A percentile compares a stretch with the other conserved stretches of the same genome.
These are phyloP conservation scores for Xanthoceras sorbifolium DNA, from an alignment of 345 rosid genomes.

Conservation along the genomic window DNA sequence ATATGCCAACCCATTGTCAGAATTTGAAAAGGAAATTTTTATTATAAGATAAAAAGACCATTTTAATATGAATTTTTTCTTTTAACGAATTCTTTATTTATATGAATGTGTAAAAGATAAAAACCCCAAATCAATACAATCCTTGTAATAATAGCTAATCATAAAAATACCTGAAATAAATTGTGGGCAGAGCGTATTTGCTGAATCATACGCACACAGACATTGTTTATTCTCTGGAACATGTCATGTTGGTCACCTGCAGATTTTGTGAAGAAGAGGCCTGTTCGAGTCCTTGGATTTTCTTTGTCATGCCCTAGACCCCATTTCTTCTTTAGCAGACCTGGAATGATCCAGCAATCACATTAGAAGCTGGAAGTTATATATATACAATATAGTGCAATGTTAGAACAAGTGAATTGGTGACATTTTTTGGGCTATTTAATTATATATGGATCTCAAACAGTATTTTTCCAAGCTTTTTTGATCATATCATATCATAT, in stretches of 20 bases:
- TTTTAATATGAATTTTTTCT: no score
- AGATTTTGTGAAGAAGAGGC: background rate
- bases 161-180: background rate
- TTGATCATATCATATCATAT: no score
- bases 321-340: constrained; percentile 30
- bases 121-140: no score
- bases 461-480: no score
- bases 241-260: constrained; percentile 18
- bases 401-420: no score
- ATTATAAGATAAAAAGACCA: no score
- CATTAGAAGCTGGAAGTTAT: background rate
- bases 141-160: no score
- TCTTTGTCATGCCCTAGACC: constrained; percentile 10
- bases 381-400: no score
- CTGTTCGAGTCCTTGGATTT: background rate
- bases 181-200: constrained; percentile 29
- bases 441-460: no score
- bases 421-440: no score
- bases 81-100: no score
- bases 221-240: constrained; percentile 24
- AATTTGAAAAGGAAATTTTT: background rate
- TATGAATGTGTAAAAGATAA: no score
- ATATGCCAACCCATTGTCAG: background rate
- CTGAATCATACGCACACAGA: constrained; percentile 34
- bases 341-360: constrained; percentile 16